Evolutionary conservation across 371 early-diverging fungal species (phyloP), one percentile per base, ranked within the genome.

Genomic region (Phascolomyces articulosus): DNA sequence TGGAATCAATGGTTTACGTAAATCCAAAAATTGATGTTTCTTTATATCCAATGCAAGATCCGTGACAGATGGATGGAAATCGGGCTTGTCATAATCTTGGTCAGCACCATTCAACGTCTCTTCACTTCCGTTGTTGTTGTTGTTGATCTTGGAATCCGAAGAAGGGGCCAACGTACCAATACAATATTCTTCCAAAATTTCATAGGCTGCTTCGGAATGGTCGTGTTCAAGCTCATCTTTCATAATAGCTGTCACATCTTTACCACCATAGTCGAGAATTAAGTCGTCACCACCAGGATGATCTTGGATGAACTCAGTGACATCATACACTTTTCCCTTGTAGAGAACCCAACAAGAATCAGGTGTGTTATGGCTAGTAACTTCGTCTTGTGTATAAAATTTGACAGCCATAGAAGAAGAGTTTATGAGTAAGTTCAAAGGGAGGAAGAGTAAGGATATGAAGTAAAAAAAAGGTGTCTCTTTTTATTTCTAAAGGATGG

Each of bases 251-350:
- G 88, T 86, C n/a, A 92, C 77, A 71, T 93, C 93, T 58, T 85
- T 75, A 56, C 93, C 90, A 60, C 85, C 89, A 79, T 87, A 91
- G 72, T 94, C 84, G 70, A 91, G 72, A 61, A 95, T 85, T 58
- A 87, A 73, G 34, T 91, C 91, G 41, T 85, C 84, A 26, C 93
- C 95, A 49, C 95, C 95, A 2, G 94, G 95, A 72, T 94, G 95
- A 73, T 89, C 92, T 3, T 75, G 69, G 20, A 86, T 85, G 75
- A 96, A 96, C 28, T 80, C 80, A 4, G 97, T 90, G 49, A 96
- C 84, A 78, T 96, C 94, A 72, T 95, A 96, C 29, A 96, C 93
- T 40, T 84, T 84, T 64, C 86, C 85, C 31, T 89, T 82, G 64
- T 84, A 83, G 34, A 91, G 82, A 16, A 96, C 86, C 93, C 93